Evolutionary conservation across 2,329 filamentous ascomycete genomes (phyloP).

Genomic region (Aureobasidium sp.): DNA sequence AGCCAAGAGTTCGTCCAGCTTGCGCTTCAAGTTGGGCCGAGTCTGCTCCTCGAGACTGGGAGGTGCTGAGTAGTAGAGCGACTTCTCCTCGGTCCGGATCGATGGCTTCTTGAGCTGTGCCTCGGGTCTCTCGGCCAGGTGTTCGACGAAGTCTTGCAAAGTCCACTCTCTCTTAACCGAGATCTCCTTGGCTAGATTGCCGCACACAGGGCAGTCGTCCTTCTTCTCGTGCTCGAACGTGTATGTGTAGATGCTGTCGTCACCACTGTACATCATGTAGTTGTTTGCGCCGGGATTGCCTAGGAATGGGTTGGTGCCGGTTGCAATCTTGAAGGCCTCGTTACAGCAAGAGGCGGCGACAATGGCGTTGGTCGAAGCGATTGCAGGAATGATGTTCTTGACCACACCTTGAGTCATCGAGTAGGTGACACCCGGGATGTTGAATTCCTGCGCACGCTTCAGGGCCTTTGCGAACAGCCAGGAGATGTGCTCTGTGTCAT

Average conservation of each 20-base stretch:
- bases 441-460: conserved; percentile 74
- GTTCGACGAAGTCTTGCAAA: conserved; percentile 76
- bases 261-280: conserved; percentile 99
- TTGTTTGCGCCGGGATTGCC: conserved; percentile 63
- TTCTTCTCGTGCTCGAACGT: conserved; percentile 95
- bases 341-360: conserved; percentile 94
- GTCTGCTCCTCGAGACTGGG: conserved; percentile 77
- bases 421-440: conserved; percentile 88
- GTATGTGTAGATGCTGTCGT: conserved; percentile 93
- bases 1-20: conserved; percentile 65
- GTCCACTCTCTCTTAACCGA: conserved; percentile 62
- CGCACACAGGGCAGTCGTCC: conserved; percentile 89
- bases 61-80: conserved; percentile 82
- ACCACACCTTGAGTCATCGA: conserved; percentile 93
- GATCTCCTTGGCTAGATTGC: conserved; percentile 69
- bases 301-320: conserved; percentile 69
- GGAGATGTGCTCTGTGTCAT: conserved; percentile 93
- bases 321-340: conserved; percentile 91
- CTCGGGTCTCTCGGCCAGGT: conserved; percentile 72
- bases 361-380: conserved; percentile 95
- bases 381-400: conserved; percentile 98
- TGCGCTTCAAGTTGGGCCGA: conserved; percentile 70
- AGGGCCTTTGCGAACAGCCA: conserved; percentile 89
- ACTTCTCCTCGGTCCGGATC: conserved; percentile 70
- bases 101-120: conserved; percentile 92